These are phyloP conservation scores for Hypoxylon sp. DNA, from an alignment of 2,329 filamentous ascomycete species.

Conservation along the genomic window DNA sequence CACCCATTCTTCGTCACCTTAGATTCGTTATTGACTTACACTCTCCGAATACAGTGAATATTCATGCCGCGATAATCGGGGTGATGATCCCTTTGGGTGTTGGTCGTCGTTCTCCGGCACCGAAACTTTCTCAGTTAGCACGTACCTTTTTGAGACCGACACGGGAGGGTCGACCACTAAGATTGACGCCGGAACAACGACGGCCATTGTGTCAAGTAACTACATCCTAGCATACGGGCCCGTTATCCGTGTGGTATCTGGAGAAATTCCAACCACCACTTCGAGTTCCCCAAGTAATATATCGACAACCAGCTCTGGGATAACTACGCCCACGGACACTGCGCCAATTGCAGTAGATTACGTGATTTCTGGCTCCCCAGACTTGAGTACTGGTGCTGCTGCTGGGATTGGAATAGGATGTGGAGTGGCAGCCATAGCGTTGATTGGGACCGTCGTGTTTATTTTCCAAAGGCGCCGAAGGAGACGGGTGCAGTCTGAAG, in stretches of 20 bases:
- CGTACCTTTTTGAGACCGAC: conserved; percentile 15
- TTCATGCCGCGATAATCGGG: conserved; percentile 17
- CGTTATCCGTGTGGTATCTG: conserved; percentile 13
- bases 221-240: conserved; percentile 27
- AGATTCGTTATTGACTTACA: neutral
- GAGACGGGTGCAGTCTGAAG: neutral
- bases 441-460: conserved; percentile 1
- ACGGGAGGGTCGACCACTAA: conserved; percentile 13
- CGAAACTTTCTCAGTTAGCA: conserved; percentile 22
- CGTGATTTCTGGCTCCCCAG: neutral
- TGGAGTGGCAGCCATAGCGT: conserved; percentile 13
- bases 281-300: neutral
- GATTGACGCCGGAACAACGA: conserved; percentile 22
- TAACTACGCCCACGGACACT: neutral
- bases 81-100: conserved; percentile 25
- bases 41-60: conserved; percentile 1
- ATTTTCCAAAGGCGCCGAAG: conserved; percentile 12
- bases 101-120: conserved; percentile 11
- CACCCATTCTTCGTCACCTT: no score
- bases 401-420: conserved; percentile 27
- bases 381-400: conserved; percentile 8
- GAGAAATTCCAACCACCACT: conserved; percentile 13
- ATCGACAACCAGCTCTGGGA: neutral
- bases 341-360: neutral
- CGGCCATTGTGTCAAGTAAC: conserved; percentile 1